These are phyloP conservation scores for Fusarium sp. DNA, from an alignment of 2,329 filamentous ascomycete genomes.

Conservation along the genomic window DNA sequence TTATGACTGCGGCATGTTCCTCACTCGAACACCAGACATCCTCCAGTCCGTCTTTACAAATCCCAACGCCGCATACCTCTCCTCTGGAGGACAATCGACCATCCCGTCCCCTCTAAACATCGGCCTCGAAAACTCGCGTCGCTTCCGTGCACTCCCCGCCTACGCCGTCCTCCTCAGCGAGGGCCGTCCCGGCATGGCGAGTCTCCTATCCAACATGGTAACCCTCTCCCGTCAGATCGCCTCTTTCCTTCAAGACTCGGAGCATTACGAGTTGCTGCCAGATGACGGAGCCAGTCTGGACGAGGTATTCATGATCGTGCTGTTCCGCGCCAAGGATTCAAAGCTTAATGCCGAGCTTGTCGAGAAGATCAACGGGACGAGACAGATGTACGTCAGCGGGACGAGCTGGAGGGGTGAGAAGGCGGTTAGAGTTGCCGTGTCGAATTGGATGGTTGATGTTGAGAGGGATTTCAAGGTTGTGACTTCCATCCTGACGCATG, in stretches of 20 bases:
- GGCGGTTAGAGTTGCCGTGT: slow-evolving; percentile 86
- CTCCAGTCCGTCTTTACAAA: slow-evolving; percentile 80
- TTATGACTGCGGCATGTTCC: slow-evolving; percentile 93
- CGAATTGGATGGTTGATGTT: slow-evolving; percentile 84
- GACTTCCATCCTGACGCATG: slow-evolving; percentile 68
- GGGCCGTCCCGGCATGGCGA: slow-evolving; percentile 75
- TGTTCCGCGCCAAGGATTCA: slow-evolving; percentile 79
- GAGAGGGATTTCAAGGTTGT: slow-evolving; percentile 76
- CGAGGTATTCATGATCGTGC: slow-evolving; percentile 72
- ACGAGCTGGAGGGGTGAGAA: slow-evolving; percentile 80
- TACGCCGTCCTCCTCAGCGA: slow-evolving; percentile 84
- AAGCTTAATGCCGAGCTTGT: slow-evolving; percentile 75
- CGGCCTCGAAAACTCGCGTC: slow-evolving; percentile 89
- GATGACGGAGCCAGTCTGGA: slow-evolving; percentile 57
- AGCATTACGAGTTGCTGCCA: slow-evolving; percentile 76
- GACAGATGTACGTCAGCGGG: slow-evolving; percentile 84
- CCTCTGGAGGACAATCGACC: slow-evolving; percentile 51
- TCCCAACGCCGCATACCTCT: slow-evolving; percentile 86
- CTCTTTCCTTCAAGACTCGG: slow-evolving; percentile 69
- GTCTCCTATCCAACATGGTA: slow-evolving; percentile 80
- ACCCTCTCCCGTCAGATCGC: slow-evolving; percentile 77
- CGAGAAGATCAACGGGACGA: slow-evolving; percentile 76
- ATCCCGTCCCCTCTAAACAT: slow-evolving; percentile 89
- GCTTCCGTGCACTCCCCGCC: slow-evolving; percentile 90
- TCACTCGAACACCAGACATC: slow-evolving; percentile 73